Base-by-base conservation (phyloP, 2,329 filamentous ascomycete genomes). In the Pseudogymnoascus sp. region DNA sequence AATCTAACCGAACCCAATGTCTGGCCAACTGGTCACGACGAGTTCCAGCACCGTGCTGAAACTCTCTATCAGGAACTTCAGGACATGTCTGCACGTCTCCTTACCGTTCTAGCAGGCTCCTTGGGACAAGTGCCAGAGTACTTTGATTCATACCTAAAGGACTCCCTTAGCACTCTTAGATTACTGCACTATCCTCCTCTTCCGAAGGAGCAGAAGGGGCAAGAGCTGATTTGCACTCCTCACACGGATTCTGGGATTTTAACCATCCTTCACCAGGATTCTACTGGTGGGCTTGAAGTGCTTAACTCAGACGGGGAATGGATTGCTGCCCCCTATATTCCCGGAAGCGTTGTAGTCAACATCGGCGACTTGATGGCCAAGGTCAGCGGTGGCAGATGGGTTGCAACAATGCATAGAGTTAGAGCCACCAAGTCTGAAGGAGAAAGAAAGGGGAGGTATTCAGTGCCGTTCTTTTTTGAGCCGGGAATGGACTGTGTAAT, bases 391-490 rank as follows among this genome's bases (percentile, higher is more conserved):
- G 75, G 75, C 6, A 65, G 71, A 40, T 79, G 79, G 67, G 74
- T 77, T 9, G 78, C 77, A 10, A 80, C 78, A 1, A 75, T 75
- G 70, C 78, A 80, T 69, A 74, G 77, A 2, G 78, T 80, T 2
- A 71, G 75, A 31, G 72, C 70, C 13, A 65, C 67, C 19, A 70
- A 70, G 6, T 42, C 61, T 37, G 62, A 44, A n/a, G 65, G 65
- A 1, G 75, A 74, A 26, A 35, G 33, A 15, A 67, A 64, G 26
- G 68, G 66, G 2, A 63, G 69, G 26, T 77, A 77, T 62, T 78
- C 76, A 59, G 76, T 80, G 29, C 78, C 77, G 1, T 80, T 79
- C 68, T 80, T 80, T 69, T 79, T 79, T 65, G 77, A 79, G 69
- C 78, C 77, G 0, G 77, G 77, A 3, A 72, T 77, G 66, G 64